Conservation (phyloP, 176 grass and related monocot species). For the Hyparrhenia diplandra region DNA sequence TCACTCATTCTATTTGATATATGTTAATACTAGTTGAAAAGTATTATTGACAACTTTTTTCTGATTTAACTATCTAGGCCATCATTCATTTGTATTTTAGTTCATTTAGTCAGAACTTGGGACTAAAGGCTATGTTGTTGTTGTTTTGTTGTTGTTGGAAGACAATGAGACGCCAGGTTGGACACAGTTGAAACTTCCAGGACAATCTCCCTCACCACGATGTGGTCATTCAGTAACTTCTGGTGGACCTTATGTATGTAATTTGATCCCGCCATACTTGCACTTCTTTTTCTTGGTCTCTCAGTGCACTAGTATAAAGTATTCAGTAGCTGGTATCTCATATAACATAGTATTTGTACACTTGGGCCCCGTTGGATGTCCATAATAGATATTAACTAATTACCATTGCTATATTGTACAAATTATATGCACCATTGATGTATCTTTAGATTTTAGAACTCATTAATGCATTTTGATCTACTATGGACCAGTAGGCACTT, state of each 20-base stretch:
- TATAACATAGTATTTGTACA: background rate
- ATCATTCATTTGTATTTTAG: constrained; percentile 9
- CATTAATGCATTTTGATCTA: background rate
- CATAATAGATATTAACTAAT: background rate
- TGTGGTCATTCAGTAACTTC: constrained; percentile 95
- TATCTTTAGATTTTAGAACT: background rate
- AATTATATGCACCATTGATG: background rate
- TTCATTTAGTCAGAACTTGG: background rate
- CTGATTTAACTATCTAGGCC: background rate
- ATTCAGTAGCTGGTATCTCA: background rate
- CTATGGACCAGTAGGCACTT: background rate
- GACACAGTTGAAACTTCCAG: constrained; percentile 92
- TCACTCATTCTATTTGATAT: background rate
- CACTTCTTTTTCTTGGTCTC: background rate
- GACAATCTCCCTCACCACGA: constrained; percentile 74
- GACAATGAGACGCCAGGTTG: constrained; percentile 85
- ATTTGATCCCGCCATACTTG: constrained; percentile 22
- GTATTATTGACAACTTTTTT: background rate
- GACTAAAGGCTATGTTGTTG: too few species aligned
- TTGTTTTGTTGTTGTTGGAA: constrained; percentile 38
- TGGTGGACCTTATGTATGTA: constrained; percentile 88
- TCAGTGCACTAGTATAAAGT: background rate
- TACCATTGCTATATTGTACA: background rate
- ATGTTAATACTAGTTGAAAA: constrained; percentile 9
- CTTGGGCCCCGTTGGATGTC: background rate